Evolutionary conservation across 2,329 filamentous ascomycete species (phyloP), one percentile per base, ranked within the genome.

Genomic region (Hymenoscyphus fructigenus): DNA sequence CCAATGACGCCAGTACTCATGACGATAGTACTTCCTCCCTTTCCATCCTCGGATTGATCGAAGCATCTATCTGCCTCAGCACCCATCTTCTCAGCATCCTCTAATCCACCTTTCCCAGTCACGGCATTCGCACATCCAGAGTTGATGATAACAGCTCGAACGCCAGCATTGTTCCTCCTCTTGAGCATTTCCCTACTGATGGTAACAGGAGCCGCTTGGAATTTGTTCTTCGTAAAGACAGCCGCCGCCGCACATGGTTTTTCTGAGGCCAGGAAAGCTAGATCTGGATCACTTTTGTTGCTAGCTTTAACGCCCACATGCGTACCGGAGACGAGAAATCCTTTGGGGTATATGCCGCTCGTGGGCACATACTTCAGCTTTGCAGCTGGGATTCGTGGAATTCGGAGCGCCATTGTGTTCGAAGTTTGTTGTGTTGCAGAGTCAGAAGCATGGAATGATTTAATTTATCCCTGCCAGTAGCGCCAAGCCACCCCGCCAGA

Each of bases 1-100:
- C 95, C 95, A 75, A 99, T 99, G 56, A 99, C 95, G 62, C 95
- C 95, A 1, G 95, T 99, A 77, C 93, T 97, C 95, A 99, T 98
- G 67, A 98, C 94, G 58, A 99, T 83, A n/a, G 92, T 95, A 70
- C 83, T 84, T 44, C 84, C 80, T 57, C 82, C 80, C 55, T 79
- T 76, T 12, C 79, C 79, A 70, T 81, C 80, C 56, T 76, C 75
- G 59, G 78, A 76, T 55, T 76, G 72, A n/a, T 78, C 78, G 68
- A 86, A 86, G 71, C 84, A 85, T 62, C 86, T 81, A 75, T 97
- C 93, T 6, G 93, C 91, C 68, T 87, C 88, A 67, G 81, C 80
- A 17, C 90, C 91, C 95, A 99, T 99, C 65, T 84, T 85, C 65
- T 85, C 84, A 10, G 95, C 95, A 82, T 99, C 93, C 75, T 97